Percentiles rank a stretch among this genome's conserved stretches.
Evolutionary conservation across 192 early-diverging fungal genomes (phyloP).

Genomic region (Mortierella hygrophila): DNA sequence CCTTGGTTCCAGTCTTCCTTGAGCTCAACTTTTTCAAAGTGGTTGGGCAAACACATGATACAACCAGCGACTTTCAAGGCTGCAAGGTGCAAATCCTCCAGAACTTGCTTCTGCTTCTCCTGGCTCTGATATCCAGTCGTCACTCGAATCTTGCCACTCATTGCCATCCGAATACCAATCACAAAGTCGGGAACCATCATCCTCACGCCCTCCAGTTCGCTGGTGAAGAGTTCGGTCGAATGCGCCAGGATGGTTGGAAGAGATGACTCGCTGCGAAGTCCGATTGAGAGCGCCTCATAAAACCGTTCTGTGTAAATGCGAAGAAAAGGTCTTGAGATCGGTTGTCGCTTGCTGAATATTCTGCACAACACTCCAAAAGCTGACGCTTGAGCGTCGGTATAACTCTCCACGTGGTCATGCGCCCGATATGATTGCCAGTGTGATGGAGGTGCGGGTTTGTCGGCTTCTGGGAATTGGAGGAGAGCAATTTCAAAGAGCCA

Average conservation of each 20-base stretch:
- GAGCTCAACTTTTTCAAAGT: slow-evolving; percentile 73
- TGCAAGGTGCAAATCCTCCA: slow-evolving; percentile 78
- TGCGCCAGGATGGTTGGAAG: slow-evolving; percentile 80
- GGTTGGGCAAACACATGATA: slow-evolving; percentile 77
- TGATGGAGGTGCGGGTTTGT: slow-evolving; percentile 22
- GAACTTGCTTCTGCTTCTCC: slow-evolving; percentile 48
- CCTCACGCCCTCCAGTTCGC: slow-evolving; percentile 77
- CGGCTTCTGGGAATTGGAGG: slow-evolving; percentile 29
- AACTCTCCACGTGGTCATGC: slow-evolving; percentile 33
- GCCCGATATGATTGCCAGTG: slow-evolving; percentile 45
- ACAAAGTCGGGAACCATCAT: slow-evolving; percentile 83
- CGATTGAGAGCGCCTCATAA: slow-evolving; percentile 74
- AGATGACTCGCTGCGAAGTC: slow-evolving; percentile 69
- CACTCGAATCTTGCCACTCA: slow-evolving; percentile 49
- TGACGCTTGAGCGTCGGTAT: slow-evolving; percentile 73
- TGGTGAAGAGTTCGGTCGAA: slow-evolving; percentile 70
- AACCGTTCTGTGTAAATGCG: slow-evolving; percentile 79
- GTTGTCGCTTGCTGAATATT: slow-evolving; percentile 80
- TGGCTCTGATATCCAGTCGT: slow-evolving; percentile 35
- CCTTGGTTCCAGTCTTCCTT: slow-evolving; percentile 65
- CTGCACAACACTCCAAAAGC: slow-evolving; percentile 81
- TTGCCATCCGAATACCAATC: slow-evolving; percentile 68
- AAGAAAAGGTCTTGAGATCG: slow-evolving; percentile 62
- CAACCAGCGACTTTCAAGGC: slow-evolving; percentile 72
- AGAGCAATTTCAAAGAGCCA: slow-evolving; percentile 83